Evolutionary conservation across 2,329 filamentous ascomycete species (phyloP).

Genomic region (Ascochyta lentis): DNA sequence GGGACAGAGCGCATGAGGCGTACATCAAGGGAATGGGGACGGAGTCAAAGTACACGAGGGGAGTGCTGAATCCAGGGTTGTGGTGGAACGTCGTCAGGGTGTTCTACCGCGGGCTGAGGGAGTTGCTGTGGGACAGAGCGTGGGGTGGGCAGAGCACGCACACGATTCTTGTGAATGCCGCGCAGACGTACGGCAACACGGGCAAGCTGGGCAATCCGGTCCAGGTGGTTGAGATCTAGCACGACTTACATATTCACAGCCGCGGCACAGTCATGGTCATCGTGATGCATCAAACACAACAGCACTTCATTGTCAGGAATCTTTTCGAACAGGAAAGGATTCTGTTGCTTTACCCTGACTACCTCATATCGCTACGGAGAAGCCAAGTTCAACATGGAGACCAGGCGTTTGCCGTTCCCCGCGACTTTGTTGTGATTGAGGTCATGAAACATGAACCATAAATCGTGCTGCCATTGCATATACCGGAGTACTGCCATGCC

Average conservation of each 20-base stretch:
- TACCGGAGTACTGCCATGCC: constrained; percentile 39
- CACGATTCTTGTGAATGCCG: constrained; percentile 67
- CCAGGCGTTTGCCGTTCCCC: constrained; percentile 50
- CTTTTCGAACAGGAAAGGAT: constrained; percentile 47
- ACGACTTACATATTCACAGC: constrained; percentile 36
- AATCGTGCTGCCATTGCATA: constrained; percentile 36
- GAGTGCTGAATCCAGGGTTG: constrained; percentile 47
- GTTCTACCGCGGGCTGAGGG: constrained; percentile 59
- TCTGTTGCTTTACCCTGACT: constrained; percentile 48
- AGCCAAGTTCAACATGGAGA: constrained; percentile 50
- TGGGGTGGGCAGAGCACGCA: constrained; percentile 62
- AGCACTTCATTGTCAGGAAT: constrained; percentile 42
- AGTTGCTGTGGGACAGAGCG: constrained; percentile 65
- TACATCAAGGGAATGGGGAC: constrained; percentile 70
- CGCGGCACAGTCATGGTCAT: constrained; percentile 23
- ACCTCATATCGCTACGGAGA: constrained; percentile 32
- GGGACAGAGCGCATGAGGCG: constrained; percentile 73
- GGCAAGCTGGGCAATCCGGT: constrained; percentile 57
- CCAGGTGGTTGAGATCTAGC: constrained; percentile 50
- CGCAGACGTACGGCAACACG: constrained; percentile 58
- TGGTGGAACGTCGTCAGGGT: constrained; percentile 62
- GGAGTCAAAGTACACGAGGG: constrained; percentile 46
- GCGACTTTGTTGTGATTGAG: constrained; percentile 47
- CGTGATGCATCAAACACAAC: constrained; percentile 40
- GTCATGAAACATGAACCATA: constrained; percentile 42